Evolutionary conservation across 2,329 filamentous ascomycete genomes (phyloP).

Genomic region (Massarina eburnea): DNA sequence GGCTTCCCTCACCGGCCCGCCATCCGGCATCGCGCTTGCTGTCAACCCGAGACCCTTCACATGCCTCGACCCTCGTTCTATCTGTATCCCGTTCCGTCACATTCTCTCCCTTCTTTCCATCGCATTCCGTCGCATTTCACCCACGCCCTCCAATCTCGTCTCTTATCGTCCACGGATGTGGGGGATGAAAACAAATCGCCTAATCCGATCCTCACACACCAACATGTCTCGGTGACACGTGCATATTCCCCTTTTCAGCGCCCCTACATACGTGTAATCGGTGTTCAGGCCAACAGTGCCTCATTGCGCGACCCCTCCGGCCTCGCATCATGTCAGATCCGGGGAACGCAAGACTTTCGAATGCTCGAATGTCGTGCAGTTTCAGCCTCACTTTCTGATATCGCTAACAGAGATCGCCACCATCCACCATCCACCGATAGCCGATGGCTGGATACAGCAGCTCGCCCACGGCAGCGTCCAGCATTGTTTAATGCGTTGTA

Average conservation of each 20-base stretch:
- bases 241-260: slow-evolving; percentile 4
- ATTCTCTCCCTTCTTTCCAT: not conserved
- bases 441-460: too few species aligned
- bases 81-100: too few species aligned
- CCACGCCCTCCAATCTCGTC: not conserved
- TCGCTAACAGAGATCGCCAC: too few species aligned
- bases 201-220: not conserved
- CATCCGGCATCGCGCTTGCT: not conserved
- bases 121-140: too few species aligned
- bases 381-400: slow-evolving; percentile 6
- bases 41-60: too few species aligned
- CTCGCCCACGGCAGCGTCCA: too few species aligned
- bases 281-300: not conserved
- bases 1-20: not conserved
- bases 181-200: too few species aligned
- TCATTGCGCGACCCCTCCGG: not conserved
- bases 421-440: too few species aligned
- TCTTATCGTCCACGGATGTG: too few species aligned
- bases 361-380: slow-evolving; percentile 10
- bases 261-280: not conserved
- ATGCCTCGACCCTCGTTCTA: too few species aligned
- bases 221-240: slow-evolving; percentile 8
- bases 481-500: too few species aligned
- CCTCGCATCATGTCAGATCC: slow-evolving; percentile 3
- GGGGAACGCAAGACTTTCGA: too few species aligned